Evolutionary conservation across 139 green algal species (phyloP), one percentile per base, ranked within the genome.

Genomic region (Chlamydomonas asymmetrica): DNA sequence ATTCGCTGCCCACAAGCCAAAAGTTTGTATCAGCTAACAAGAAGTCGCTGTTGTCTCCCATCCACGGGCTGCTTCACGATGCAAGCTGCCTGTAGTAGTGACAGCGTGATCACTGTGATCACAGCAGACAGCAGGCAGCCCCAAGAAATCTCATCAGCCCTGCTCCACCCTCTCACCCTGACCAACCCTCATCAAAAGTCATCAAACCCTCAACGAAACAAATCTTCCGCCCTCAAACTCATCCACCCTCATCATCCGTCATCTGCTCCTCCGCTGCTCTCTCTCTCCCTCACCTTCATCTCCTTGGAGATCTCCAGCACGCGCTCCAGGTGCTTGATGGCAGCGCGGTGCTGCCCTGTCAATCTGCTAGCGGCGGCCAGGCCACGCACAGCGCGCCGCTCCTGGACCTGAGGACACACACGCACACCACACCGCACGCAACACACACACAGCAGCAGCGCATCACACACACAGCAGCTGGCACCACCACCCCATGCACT

Each of bases 301-400:
- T 93, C 84, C 0, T 78, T 45, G 0, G 83, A 92, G 57, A 98
- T 94, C 63, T 94, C 80, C 79, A 98, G 84, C 75, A 98, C 94
- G 2, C 84, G 81, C 79, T 95, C 81, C 67, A 98, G 76, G 80
- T 97, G 88, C 76, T 90, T 88, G 66, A 98, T 96, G 18, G 93
- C 93, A 25, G 84, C 76, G 7, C 82, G 85, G 82, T 89, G 90
- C 79, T 80, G 68, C 27, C 85, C 83, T 78, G 90, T 86, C 27
- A 98, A 65, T 10, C 92, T 78, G 22, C 85, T 80, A 22, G 89
- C 79, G 13, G 94, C 94, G 6, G 94, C 94, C 43, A 97, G 83
- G 7, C 94, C 94, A 35, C 94, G 84, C n/a, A 91, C 82, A 25
- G 94, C 93, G 0, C 94, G 84, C n/a, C 93, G 81, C 82, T 98